Percentiles rank a stretch among this genome's conserved stretches.
phyloP scores from a whole-genome alignment of 208 protist genomes.

The Polymyxa betae region DNA sequence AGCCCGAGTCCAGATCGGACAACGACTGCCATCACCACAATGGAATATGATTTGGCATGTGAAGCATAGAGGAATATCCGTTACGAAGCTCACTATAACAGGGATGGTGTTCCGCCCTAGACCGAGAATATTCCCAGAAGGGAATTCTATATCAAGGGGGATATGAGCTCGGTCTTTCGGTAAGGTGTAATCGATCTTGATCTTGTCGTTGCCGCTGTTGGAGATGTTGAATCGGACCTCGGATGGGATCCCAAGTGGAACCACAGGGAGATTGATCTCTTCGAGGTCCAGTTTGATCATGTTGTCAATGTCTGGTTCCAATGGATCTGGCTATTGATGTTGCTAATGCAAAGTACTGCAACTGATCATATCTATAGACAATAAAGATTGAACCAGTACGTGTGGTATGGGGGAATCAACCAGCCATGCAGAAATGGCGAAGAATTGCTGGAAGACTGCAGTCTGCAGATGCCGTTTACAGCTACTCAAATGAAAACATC shows the following conservation, averaged over 20 bases:
- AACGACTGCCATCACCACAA: background rate
- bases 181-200: background rate
- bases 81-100: constrained; percentile 1
- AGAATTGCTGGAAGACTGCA: no score
- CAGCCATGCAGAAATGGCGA: no score
- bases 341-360: no score
- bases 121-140: background rate
- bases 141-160: background rate
- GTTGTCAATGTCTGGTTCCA: background rate
- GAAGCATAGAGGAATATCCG: background rate
- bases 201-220: constrained; percentile 35
- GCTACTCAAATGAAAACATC: no score
- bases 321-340: no score
- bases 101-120: background rate
- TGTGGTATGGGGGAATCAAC: no score
- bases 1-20: background rate
- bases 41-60: background rate
- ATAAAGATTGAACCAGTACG: no score
- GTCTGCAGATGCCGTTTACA: no score
- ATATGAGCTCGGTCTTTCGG: background rate
- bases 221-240: constrained; percentile 19
- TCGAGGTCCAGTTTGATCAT: background rate
- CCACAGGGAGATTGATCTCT: background rate
- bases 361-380: no score
- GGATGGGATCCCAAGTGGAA: background rate